Percentiles rank a stretch among this genome's conserved stretches.
Evolutionary conservation across 305 asterid genomes (phyloP).

Genomic region (Euphrasia arctica): DNA sequence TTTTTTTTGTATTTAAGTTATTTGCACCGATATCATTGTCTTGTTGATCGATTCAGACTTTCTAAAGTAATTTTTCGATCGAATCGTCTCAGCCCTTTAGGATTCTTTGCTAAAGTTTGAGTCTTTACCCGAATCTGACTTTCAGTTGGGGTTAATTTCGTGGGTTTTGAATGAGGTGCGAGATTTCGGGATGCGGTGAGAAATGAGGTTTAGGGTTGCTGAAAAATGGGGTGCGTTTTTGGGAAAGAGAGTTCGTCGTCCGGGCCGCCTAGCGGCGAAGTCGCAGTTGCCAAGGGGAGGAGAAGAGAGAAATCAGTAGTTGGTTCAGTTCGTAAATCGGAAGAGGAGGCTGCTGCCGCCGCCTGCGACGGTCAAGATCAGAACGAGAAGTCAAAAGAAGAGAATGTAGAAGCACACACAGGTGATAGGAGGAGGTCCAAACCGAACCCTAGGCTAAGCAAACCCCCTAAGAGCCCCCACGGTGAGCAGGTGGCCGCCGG

Average conservation of each 20-base stretch:
- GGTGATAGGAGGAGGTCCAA: conserved; percentile 74
- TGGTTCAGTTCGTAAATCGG: conserved; percentile 20
- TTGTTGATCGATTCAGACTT: conserved; percentile 29
- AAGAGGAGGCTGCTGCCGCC: conserved; percentile 32
- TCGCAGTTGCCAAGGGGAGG: conserved; percentile 51
- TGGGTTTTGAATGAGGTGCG: conserved; percentile 35
- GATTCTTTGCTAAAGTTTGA: conserved; percentile 20
- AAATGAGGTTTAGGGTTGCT: conserved; percentile 62
- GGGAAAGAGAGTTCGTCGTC: conserved; percentile 73
- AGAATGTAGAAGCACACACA: conserved; percentile 33
- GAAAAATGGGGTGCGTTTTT: conserved; percentile 84
- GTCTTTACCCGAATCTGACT: not conserved
- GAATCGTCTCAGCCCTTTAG: conserved; percentile 26
- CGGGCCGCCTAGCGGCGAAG: conserved; percentile 45
- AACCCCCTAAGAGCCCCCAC: conserved; percentile 68
- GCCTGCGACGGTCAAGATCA: conserved; percentile 42
- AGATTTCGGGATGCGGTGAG: conserved; percentile 47
- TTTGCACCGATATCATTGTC: conserved; percentile 28
- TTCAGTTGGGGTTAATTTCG: conserved; percentile 15
- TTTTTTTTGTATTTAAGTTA: conserved; percentile 21
- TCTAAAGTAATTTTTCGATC: conserved; percentile 13
- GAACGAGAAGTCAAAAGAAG: conserved; percentile 46
- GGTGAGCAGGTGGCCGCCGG: conserved; percentile 99
- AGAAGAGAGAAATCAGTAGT: conserved; percentile 55
- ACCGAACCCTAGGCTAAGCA: conserved; percentile 82